Conservation (phyloP, 352 stramenopile genomes). For the Phytophthora fragariae region DNA sequence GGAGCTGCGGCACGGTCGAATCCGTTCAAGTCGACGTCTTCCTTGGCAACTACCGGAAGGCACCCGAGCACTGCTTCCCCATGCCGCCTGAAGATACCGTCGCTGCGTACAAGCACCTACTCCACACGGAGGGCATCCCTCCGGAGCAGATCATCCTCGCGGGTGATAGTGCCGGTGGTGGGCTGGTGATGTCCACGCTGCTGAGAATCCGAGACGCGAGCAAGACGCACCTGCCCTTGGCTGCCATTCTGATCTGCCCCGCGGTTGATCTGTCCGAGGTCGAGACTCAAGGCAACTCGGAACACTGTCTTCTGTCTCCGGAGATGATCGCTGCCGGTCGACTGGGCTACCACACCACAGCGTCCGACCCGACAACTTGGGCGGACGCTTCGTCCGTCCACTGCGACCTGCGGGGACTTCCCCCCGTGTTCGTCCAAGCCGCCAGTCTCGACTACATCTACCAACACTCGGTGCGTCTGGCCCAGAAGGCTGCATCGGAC, state of each 20-base stretch:
- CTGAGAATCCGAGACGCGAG: slow-evolving; percentile 40
- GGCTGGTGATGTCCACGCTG: slow-evolving; percentile 51
- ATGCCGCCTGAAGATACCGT: slow-evolving; percentile 48
- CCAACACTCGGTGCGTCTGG: slow-evolving; percentile 42
- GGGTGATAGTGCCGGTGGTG: slow-evolving; percentile 52
- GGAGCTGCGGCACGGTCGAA: slow-evolving; percentile 19
- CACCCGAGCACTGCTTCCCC: slow-evolving; percentile 50
- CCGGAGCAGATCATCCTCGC: slow-evolving; percentile 45
- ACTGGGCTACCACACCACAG: slow-evolving; percentile 30
- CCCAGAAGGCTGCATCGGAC: slow-evolving; percentile 45
- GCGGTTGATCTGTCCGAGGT: slow-evolving; percentile 54
- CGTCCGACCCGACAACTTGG: slow-evolving; percentile 36
- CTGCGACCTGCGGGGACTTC: slow-evolving; percentile 53
- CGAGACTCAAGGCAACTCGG: slow-evolving; percentile 26
- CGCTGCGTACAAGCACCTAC: slow-evolving; percentile 50
- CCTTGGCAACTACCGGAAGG: slow-evolving; percentile 61
- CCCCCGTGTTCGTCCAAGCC: slow-evolving; percentile 57
- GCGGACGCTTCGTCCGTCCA: slow-evolving; percentile 55
- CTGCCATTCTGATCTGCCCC: slow-evolving; percentile 47
- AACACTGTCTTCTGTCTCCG: slow-evolving; percentile 43
- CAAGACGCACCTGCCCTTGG: slow-evolving; percentile 37
- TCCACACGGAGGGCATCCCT: slow-evolving; percentile 35
- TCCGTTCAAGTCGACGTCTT: slow-evolving; percentile 47
- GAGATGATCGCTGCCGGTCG: slow-evolving; percentile 34
- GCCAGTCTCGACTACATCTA: slow-evolving; percentile 51